Conservation (phyloP, 306 rosid genomes). For the Citrullus colocynthis region DNA sequence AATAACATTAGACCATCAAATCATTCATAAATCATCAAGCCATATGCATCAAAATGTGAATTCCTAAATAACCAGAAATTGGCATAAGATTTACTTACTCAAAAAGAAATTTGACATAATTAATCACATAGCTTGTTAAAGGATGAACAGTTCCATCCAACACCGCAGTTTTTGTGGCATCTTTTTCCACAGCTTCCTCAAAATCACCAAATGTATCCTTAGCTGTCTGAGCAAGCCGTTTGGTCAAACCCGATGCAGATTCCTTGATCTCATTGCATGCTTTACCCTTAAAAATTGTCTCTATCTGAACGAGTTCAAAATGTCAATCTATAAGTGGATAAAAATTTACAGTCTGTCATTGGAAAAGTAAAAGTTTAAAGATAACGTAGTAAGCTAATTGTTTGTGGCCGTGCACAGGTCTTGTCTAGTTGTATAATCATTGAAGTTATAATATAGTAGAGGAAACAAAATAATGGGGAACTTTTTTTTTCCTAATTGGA, state of each 20-base stretch:
- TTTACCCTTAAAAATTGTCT: slow-evolving; percentile 69
- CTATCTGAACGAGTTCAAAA: slow-evolving; percentile 43
- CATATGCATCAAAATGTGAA: neutral
- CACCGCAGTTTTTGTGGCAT: slow-evolving; percentile 93
- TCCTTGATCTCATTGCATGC: slow-evolving; percentile 73
- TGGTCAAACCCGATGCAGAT: slow-evolving; percentile 68
- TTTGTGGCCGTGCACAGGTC: neutral
- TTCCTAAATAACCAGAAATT: neutral
- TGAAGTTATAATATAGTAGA: neutral
- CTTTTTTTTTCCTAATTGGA: neutral
- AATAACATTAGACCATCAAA: neutral
- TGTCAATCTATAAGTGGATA: slow-evolving; percentile 8
- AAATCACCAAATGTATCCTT: slow-evolving; percentile 92
- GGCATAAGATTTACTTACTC: slow-evolving; percentile 50
- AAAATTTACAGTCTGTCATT: neutral
- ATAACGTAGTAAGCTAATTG: neutral
- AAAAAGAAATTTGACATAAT: slow-evolving; percentile 87
- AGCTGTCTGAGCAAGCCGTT: slow-evolving; percentile 84
- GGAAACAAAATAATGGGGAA: neutral
- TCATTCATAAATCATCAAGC: neutral
- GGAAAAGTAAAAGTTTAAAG: neutral
- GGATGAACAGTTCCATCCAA: slow-evolving; percentile 98
- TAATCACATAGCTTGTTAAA: slow-evolving; percentile 90
- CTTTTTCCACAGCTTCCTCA: slow-evolving; percentile 95
- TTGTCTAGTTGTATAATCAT: neutral